A percentile compares a stretch with the other conserved stretches of the same genome.
phyloP scores from a whole-genome alignment of 495 filamentous ascomycete species.

The Penicillium fimorum region DNA sequence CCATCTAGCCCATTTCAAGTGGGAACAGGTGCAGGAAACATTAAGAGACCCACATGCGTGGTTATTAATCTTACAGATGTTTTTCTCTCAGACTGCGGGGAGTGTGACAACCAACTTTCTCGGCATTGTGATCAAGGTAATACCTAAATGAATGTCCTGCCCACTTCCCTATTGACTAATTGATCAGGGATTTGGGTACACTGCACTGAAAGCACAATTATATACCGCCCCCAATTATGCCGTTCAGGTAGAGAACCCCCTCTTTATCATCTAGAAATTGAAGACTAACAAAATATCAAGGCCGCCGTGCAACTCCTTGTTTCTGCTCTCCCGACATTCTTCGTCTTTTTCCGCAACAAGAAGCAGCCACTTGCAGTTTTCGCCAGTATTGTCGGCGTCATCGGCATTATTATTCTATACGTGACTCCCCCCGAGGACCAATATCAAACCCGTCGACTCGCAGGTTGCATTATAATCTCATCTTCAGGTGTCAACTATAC shows the following conservation, averaged over 20 bases:
- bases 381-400: not conserved
- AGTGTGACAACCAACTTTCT: not conserved
- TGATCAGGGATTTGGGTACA: not conserved
- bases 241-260: not conserved
- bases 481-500: not conserved
- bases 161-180: not conserved
- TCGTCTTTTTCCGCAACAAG: not conserved
- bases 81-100: not conserved
- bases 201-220: not conserved
- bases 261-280: not conserved
- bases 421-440: not conserved
- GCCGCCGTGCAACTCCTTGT: not conserved
- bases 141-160: not conserved
- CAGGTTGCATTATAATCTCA: not conserved
- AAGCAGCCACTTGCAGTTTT: not conserved
- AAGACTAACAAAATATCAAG: not conserved
- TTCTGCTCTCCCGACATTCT: not conserved
- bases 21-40: not conserved
- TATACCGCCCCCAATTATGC: not conserved
- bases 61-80: not conserved
- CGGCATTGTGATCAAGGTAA: not conserved
- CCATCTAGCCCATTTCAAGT: not conserved
- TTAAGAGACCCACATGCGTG: not conserved
- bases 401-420: not conserved
- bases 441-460: not conserved